phyloP scores from a whole-genome alignment of 176 grass and related monocot genomes.

The Elymus sibiricus region DNA sequence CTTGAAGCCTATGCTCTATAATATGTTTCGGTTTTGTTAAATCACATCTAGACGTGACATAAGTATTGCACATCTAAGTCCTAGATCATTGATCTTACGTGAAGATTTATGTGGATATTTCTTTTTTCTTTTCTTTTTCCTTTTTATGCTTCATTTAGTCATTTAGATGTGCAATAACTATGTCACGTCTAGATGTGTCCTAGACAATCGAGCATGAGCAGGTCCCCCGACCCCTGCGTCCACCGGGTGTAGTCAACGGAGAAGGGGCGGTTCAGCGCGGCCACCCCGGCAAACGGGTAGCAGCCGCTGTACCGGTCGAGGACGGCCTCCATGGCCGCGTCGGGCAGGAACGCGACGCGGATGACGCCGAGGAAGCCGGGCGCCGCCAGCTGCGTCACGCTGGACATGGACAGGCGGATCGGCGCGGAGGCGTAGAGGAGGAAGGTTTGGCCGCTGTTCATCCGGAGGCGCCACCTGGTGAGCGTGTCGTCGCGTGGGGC shows the following conservation, averaged over 20 bases:
- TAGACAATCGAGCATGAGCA: conserved; percentile 83
- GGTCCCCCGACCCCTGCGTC: conserved; percentile 56
- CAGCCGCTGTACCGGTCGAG: conserved; percentile 75
- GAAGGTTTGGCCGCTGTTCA: conserved; percentile 91
- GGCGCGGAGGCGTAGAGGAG: conserved; percentile 74
- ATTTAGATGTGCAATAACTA: too few species aligned
- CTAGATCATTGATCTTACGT: too few species aligned
- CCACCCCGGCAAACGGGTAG: conserved; percentile 64
- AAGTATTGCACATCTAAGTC: too few species aligned
- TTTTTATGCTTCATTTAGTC: too few species aligned
- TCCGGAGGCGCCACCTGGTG: conserved; percentile 67
- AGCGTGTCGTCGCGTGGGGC: conserved; percentile 30
- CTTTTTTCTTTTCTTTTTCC: too few species aligned
- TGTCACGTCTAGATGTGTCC: too few species aligned
- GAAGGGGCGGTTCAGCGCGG: conserved; percentile 53
- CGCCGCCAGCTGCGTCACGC: conserved; percentile 45
- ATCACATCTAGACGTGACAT: too few species aligned
- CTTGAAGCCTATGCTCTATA: too few species aligned
- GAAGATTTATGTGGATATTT: too few species aligned
- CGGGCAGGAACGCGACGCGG: conserved; percentile 61
- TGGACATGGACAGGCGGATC: conserved; percentile 43
- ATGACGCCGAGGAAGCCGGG: conserved; percentile 52
- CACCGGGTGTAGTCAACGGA: conserved; percentile 80
- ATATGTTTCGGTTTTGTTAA: too few species aligned
- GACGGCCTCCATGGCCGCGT: conserved; percentile 52